Conservation (phyloP, 148 eudicot genomes). For the Tetragonia tetragonoides region DNA sequence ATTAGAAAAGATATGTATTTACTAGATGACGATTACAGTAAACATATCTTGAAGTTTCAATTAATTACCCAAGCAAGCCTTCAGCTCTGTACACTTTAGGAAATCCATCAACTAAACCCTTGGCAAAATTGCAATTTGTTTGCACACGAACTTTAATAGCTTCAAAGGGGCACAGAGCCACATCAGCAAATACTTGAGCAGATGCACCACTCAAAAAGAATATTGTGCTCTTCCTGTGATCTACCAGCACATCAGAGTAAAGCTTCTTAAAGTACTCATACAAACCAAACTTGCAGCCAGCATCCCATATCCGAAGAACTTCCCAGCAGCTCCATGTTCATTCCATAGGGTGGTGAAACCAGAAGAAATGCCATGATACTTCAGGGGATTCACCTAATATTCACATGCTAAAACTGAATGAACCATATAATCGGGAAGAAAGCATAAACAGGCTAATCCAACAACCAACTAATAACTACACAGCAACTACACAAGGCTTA, state of each 20-base stretch:
- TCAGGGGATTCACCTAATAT: constrained; percentile 67
- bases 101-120: constrained; percentile 85
- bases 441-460: neutral
- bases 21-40: neutral
- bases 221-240: constrained; percentile 61
- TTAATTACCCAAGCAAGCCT: constrained; percentile 68
- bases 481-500: neutral
- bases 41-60: constrained; percentile 1
- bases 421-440: neutral
- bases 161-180: constrained; percentile 91
- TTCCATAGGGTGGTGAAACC: constrained; percentile 67
- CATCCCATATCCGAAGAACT: constrained; percentile 87
- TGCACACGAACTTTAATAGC: constrained; percentile 94
- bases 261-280: constrained; percentile 89
- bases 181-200: constrained; percentile 91
- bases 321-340: constrained; percentile 76
- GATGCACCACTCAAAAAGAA: constrained; percentile 90
- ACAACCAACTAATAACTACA: neutral
- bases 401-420: constrained; percentile 8
- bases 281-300: constrained; percentile 85
- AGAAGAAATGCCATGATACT: constrained; percentile 58
- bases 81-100: constrained; percentile 77
- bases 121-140: constrained; percentile 67
- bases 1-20: neutral
- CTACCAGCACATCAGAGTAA: constrained; percentile 62